Evolutionary conservation across 116 monocot genomes (phyloP).

Genomic region (Posidonia oceanica): DNA sequence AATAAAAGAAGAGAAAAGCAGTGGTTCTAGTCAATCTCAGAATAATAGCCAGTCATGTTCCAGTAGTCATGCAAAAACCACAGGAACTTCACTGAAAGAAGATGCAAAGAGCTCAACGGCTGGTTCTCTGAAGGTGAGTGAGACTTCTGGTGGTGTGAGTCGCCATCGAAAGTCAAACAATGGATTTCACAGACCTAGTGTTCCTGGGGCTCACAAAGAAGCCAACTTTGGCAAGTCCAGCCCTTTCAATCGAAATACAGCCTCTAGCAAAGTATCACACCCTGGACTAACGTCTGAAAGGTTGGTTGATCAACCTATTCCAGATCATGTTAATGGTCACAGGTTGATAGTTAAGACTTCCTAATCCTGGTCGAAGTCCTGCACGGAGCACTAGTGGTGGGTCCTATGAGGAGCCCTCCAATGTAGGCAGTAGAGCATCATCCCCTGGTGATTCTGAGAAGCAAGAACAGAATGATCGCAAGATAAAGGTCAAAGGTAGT

Average conservation of each 20-base stretch:
- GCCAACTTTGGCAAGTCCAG: slow-evolving; percentile 23
- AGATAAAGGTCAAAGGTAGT: slow-evolving; percentile 27
- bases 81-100: slow-evolving; percentile 46
- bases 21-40: slow-evolving; percentile 78
- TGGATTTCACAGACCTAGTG: slow-evolving; percentile 28
- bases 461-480: slow-evolving; percentile 34
- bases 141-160: slow-evolving; percentile 40
- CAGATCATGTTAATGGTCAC: slow-evolving; percentile 57
- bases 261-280: slow-evolving; percentile 35
- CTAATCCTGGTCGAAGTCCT: slow-evolving; percentile 78
- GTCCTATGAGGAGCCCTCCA: slow-evolving; percentile 46
- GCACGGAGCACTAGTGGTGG: slow-evolving; percentile 37
- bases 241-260: slow-evolving; percentile 23
- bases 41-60: slow-evolving; percentile 87
- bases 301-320: slow-evolving; percentile 29
- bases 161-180: slow-evolving; percentile 65
- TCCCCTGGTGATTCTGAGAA: slow-evolving; percentile 50
- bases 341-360: slow-evolving; percentile 84
- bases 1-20: slow-evolving; percentile 84
- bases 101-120: slow-evolving; percentile 78
- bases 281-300: slow-evolving; percentile 41
- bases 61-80: slow-evolving; percentile 50
- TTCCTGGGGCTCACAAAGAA: slow-evolving; percentile 43
- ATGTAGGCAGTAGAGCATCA: slow-evolving; percentile 39
- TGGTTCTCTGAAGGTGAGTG: slow-evolving; percentile 40